Evolutionary conservation across 1,284 basidiomycete species (phyloP).

Genomic region (Pterula multifida): DNA sequence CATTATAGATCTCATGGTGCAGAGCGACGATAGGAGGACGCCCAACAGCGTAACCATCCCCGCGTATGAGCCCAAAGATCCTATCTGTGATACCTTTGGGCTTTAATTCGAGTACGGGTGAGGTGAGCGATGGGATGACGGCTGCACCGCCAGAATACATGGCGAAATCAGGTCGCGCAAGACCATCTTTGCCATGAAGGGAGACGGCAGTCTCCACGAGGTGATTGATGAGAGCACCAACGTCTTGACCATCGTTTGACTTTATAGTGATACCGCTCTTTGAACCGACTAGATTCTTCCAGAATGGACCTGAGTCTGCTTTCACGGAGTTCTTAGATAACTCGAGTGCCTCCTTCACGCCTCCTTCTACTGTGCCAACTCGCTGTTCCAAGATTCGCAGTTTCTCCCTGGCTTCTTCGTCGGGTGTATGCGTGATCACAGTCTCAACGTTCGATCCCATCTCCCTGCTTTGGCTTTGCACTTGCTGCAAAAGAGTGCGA

Average conservation of each 20-base stretch:
- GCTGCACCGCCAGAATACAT: conserved; percentile 73
- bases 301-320: conserved; percentile 16
- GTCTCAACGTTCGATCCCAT: conserved; percentile 10
- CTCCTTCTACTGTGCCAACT: conserved; percentile 52
- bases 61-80: conserved; percentile 42
- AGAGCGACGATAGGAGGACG: conserved; percentile 77
- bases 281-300: conserved; percentile 3
- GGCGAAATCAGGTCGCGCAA: conserved; percentile 79
- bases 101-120: conserved; percentile 58
- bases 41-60: conserved; percentile 54
- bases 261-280: conserved; percentile 46
- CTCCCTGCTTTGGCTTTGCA: conserved; percentile 24
- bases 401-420: conserved; percentile 45
- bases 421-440: conserved; percentile 25
- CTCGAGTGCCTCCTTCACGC: conserved; percentile 61
- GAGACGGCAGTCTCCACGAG: conserved; percentile 67
- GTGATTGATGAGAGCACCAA: conserved; percentile 56
- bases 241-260: conserved; percentile 63
- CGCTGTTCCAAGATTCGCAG: conserved; percentile 49
- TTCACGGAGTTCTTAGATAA: conserved; percentile 38
- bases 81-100: conserved; percentile 31
- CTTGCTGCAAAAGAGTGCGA: conserved; percentile 33
- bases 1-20: conserved; percentile 70
- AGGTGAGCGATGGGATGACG: conserved; percentile 75
- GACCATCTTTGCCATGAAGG: conserved; percentile 57